Percentiles rank a stretch among this genome's conserved stretches.
These are phyloP conservation scores for Lepiota venenata DNA, from an alignment of 768 basidiomycete species.

Conservation along the genomic window DNA sequence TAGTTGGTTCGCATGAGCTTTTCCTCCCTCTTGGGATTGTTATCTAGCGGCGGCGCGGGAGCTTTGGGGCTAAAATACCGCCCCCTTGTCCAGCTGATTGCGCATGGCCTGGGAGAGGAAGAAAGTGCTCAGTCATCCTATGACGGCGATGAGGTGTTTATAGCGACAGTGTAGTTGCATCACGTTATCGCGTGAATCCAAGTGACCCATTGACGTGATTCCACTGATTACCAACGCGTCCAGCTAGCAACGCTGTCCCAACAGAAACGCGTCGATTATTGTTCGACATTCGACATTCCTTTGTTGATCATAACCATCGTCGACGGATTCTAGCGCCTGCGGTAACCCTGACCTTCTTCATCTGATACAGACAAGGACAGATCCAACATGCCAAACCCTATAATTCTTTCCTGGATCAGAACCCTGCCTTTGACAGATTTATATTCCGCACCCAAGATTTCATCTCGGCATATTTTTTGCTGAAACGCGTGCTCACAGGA, in stretches of 20 bases:
- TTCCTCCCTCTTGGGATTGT: neutral
- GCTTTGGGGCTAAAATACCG: too few species aligned
- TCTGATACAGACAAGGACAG: too few species aligned
- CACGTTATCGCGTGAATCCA: neutral
- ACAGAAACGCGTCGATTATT: neutral
- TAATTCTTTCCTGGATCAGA: too few species aligned
- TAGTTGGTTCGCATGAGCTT: neutral
- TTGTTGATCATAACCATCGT: neutral
- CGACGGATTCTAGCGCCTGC: too few species aligned
- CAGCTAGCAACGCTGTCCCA: neutral
- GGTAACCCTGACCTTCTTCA: too few species aligned
- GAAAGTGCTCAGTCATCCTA: too few species aligned
- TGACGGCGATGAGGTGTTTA: too few species aligned
- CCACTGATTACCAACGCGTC: neutral
- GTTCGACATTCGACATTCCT: neutral
- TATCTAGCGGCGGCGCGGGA: neutral
- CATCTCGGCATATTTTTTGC: slow-evolving; percentile 2
- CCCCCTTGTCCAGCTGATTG: too few species aligned
- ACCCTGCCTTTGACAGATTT: neutral
- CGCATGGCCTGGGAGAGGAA: too few species aligned
- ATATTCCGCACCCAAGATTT: neutral
- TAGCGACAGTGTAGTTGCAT: neutral
- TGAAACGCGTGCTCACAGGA: neutral
- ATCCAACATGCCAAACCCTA: too few species aligned
- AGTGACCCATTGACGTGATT: too few species aligned